Evolutionary conservation across 176 grass and related monocot species (phyloP), one percentile per base, ranked within the genome.

Genomic region (Metroxylon sagu): DNA sequence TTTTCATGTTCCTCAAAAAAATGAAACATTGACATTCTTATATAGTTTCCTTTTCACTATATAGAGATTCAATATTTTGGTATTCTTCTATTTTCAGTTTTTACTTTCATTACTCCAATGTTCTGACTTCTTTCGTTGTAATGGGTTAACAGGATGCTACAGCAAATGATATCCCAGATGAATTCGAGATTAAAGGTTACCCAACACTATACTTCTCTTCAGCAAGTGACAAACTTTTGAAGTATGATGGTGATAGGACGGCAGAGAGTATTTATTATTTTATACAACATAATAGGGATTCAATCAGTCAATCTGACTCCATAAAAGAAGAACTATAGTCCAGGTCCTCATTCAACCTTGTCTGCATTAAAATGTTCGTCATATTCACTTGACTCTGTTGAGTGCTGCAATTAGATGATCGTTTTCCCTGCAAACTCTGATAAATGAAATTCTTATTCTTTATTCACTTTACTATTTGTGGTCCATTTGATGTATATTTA

Each of bases 201-300:
- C 93, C 93, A 17, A 98, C 93, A 56, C 5, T 98, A 26, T 98
- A 98, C 72, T 92, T 98, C 0, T 66, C 77, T 53, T 83, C 84
- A 18, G 84, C 93, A 21, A 92, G 87, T 2, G 81, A 87, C 5
- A 88, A 98, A 75, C 14, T 65, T 26, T 50, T 78, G 10, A 60
- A 70, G 0, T 98, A 88, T 0, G 81, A 88, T 0, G 28, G 79
- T 0, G 84, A 74, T 53, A 98, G 93, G 62, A 83, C 87, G 3
- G 59, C 65, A 0, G 84, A 98, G 0, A 84, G 79, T 0, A 92
- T 98, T 4, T 48, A 88, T 0, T 76, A 85, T 17, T 98, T 65
- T 77, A 79, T 98, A 30, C 76, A 64, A 62, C 80, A 79, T 35
- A 92, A 79, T 79, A 98, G 79, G 76, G 87, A 92, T 28, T 60